Evolutionary conservation across 2,329 filamentous ascomycete genomes (phyloP), one percentile per base, ranked within the genome.

Genomic region (Boeremia lycopersici): DNA sequence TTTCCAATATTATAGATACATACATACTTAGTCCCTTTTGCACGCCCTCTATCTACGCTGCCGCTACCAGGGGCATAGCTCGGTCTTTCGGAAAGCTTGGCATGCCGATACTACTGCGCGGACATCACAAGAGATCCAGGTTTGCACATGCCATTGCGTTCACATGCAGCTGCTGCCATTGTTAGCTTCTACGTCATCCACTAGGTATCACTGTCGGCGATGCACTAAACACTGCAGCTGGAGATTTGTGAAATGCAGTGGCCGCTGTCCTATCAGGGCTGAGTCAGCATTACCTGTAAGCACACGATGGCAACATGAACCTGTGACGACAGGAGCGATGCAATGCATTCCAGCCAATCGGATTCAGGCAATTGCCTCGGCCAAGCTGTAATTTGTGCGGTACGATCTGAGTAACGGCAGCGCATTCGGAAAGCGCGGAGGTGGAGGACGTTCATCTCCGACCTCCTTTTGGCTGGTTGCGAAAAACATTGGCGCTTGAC

Each of bases 391-490:
- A 64, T 65, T 50, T 49, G 45, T 51, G 44, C 44, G 34, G 44
- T 39, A 45, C 38, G n/a, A 38, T 25, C 53, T 62, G 49, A 56
- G 57, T 44, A 63, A 55, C 59, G 54, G 61, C 57, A 15, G 48
- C 54, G 56, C 50, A 39, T 52, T 56, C 69, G 70, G 68, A 53
- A 67, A 50, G 58, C 57, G 58, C 68, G 69, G 67, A 66, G 60
- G 61, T 56, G 59, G 58, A 57, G 52, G 62, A 48, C 46, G 57
- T 63, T 71, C 69, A 72, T 72, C 64, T 73, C 69, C 69, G 70
- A 65, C 59, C 70, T 71, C 71, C 69, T 73, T 69, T 72, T 65
- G 63, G 57, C 62, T 54, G 59, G 54, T 52, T 55, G 60, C 65
- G 54, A 69, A 67, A 66, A 65, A 56, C 59, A 62, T 62, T 47